Conservation (phyloP, 2,329 filamentous ascomycete genomes). For the Colletotrichum lindemuthianum region DNA sequence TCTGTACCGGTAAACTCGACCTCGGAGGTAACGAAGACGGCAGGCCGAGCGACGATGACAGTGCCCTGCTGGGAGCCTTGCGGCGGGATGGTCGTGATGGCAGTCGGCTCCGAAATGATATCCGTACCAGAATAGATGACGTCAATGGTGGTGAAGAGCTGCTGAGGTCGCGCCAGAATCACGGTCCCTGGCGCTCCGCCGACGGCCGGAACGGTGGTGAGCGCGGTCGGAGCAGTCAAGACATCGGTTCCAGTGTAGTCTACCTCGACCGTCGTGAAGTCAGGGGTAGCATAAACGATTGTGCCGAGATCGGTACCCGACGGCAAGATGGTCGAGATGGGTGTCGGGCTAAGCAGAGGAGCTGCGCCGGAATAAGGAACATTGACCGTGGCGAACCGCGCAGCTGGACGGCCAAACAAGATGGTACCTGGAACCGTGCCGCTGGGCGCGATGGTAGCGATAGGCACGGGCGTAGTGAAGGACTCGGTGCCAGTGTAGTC, state of each 20-base stretch:
- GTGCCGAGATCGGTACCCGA: neutral
- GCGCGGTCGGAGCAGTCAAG: neutral
- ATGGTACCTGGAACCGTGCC: constrained; percentile 25
- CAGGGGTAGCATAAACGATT: constrained; percentile 1
- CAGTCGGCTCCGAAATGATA: constrained; percentile 6
- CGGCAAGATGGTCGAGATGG: constrained; percentile 1
- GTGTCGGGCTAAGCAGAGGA: constrained; percentile 4
- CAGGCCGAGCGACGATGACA: constrained; percentile 7
- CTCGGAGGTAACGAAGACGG: constrained; percentile 9
- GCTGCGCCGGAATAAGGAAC: constrained; percentile 8
- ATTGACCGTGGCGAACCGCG: neutral
- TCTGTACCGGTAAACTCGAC: constrained; percentile 2
- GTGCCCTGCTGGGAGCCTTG: constrained; percentile 26
- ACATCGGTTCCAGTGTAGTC: neutral
- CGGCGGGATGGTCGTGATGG: constrained; percentile 22
- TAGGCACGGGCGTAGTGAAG: constrained; percentile 1
- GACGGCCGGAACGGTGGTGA: constrained; percentile 5
- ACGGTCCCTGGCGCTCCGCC: constrained; percentile 6
- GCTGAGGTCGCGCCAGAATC: neutral
- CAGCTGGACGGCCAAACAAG: constrained; percentile 1
- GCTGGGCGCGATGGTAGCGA: constrained; percentile 17
- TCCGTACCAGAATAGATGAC: neutral
- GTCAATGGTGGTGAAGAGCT: neutral
- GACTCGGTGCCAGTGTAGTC: constrained; percentile 11
- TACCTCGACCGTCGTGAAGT: neutral